Conservation (phyloP, 208 protist species). For the Trypanosoma theileri region DNA sequence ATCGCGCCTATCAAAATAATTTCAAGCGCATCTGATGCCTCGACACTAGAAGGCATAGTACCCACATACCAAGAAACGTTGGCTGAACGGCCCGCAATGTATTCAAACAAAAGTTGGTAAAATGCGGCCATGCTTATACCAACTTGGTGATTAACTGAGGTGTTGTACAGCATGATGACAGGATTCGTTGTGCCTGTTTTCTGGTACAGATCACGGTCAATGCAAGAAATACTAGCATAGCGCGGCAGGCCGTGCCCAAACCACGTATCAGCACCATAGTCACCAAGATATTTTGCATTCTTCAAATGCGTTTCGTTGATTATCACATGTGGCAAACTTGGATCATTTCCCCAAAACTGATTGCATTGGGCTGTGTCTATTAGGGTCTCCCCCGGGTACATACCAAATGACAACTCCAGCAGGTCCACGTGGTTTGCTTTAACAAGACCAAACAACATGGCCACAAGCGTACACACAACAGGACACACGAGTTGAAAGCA, state of each 20-base stretch:
- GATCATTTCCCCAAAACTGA: constrained; percentile 1
- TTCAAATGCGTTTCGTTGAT: constrained; percentile 31
- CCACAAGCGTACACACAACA: constrained; percentile 28
- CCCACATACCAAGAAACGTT: background rate
- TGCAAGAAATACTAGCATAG: constrained; percentile 49
- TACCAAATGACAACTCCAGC: no score
- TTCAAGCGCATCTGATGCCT: constrained; percentile 12
- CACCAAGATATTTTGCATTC: no score
- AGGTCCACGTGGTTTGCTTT: constrained; percentile 21
- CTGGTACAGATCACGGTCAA: constrained; percentile 15
- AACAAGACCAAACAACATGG: constrained; percentile 27
- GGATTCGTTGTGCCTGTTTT: background rate
- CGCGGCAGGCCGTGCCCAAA: constrained; percentile 29
- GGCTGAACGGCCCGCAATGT: background rate
- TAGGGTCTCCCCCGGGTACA: no score
- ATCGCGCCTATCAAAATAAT: constrained; percentile 36
- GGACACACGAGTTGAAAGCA: constrained; percentile 30
- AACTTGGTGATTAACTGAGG: constrained; percentile 35
- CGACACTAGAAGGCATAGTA: background rate
- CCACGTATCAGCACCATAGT: no score
- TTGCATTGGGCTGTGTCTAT: no score
- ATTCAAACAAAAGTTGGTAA: constrained; percentile 31
- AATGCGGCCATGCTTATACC: constrained; percentile 32
- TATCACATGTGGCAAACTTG: constrained; percentile 3
- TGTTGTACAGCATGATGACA: constrained; percentile 48